Percentiles rank a stretch among this genome's conserved stretches.
These are phyloP conservation scores for Diplosphaera chodatii DNA, from an alignment of 139 green algal species.

Conservation along the genomic window DNA sequence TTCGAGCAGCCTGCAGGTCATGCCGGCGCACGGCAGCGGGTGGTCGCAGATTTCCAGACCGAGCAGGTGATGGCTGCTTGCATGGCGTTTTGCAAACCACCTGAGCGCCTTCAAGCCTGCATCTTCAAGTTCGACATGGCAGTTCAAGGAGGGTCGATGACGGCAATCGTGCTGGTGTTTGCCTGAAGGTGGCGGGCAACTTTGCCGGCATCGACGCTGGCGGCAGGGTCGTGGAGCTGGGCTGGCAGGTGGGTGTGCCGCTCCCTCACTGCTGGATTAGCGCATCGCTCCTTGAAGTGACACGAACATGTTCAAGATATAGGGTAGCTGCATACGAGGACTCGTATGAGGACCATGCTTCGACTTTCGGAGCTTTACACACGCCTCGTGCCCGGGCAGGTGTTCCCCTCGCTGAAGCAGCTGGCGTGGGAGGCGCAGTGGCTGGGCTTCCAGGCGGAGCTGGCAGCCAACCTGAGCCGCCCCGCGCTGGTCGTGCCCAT, in stretches of 20 bases:
- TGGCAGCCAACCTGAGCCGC: not conserved
- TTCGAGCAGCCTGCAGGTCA: not conserved
- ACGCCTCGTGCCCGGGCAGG: no score
- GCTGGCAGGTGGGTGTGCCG: constrained; percentile 17
- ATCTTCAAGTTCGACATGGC: not conserved
- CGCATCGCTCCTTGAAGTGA: no score
- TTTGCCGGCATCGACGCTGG: constrained; percentile 21
- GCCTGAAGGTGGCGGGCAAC: constrained; percentile 9
- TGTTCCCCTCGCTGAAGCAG: constrained; percentile 24
- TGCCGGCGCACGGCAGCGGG: not conserved
- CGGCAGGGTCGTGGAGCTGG: constrained; percentile 15
- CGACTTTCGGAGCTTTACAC: no score
- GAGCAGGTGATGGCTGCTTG: not conserved
- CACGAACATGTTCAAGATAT: no score
- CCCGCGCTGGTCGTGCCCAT: constrained; percentile 21
- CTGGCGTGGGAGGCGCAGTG: constrained; percentile 29
- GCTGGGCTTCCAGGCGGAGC: constrained; percentile 14
- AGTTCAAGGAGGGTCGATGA: not conserved
- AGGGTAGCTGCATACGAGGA: no score
- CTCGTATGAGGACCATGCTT: no score
- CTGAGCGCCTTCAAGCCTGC: no score
- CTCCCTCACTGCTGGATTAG: no score
- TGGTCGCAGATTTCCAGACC: not conserved
- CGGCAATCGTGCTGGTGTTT: not conserved
- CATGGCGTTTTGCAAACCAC: no score